Conservation (phyloP, 176 grass and related monocot genomes). For the Paspalum notatum region DNA sequence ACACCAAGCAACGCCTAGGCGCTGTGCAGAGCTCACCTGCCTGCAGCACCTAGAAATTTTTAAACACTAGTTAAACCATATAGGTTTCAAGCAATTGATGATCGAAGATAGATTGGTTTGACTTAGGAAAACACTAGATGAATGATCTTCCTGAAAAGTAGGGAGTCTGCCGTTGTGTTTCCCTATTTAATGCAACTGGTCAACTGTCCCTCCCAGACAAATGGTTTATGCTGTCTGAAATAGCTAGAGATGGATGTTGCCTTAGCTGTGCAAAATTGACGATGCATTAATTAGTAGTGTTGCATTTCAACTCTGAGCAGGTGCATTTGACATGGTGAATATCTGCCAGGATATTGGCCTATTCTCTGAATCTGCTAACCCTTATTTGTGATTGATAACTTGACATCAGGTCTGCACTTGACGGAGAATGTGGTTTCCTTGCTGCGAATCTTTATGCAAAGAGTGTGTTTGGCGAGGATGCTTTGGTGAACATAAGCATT, state of each 20-base stretch:
- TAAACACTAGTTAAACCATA: no score
- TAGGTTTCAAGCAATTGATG: no score
- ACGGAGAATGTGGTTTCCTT: constrained; percentile 75
- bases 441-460: constrained; percentile 80
- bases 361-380: background rate
- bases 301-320: background rate
- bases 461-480: constrained; percentile 80
- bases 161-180: background rate
- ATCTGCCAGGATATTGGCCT: background rate
- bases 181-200: background rate
- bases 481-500: constrained; percentile 80
- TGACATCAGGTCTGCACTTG: constrained; percentile 60
- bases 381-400: background rate
- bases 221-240: background rate
- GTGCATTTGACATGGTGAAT: background rate
- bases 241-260: background rate
- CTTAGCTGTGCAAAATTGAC: background rate
- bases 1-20: no score
- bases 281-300: background rate
- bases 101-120: no score
- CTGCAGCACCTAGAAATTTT: no score
- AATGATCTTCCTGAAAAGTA: no score
- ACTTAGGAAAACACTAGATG: no score
- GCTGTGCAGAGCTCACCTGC: no score
- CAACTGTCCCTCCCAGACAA: background rate